Conservation (phyloP, 2,329 filamentous ascomycete species). For the Trichocomaceae sp. region DNA sequence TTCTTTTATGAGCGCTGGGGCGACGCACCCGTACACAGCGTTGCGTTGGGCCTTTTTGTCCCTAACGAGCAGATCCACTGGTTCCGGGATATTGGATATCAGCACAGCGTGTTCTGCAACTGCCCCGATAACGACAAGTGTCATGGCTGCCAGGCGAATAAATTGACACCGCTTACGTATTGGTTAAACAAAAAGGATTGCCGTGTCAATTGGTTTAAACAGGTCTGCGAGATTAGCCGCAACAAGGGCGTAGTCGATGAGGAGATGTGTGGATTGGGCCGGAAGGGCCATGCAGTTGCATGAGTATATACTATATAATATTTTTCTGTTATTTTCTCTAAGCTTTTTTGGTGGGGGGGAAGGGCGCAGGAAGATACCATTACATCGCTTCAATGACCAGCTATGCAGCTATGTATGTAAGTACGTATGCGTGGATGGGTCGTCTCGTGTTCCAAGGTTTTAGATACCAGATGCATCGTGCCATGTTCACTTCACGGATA, state of each 20-base stretch:
- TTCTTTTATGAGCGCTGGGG: conserved; percentile 99
- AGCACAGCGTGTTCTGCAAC: conserved; percentile 98
- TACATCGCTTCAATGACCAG: not conserved
- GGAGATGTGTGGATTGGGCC: conserved; percentile 8
- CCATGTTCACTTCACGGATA: not conserved
- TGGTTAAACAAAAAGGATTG: conserved; percentile 89
- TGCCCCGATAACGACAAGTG: conserved; percentile 96
- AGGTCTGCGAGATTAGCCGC: conserved; percentile 42
- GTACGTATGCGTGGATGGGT: not conserved
- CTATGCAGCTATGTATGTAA: not conserved
- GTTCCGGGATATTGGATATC: conserved; percentile 99
- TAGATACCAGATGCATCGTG: conserved; percentile 3
- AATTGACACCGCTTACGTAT: conserved; percentile 60
- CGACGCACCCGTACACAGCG: conserved; percentile 92
- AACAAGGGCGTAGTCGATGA: conserved; percentile 5
- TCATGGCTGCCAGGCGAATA: conserved; percentile 72
- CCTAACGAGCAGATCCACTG: conserved; percentile 88
- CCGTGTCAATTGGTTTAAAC: conserved; percentile 94
- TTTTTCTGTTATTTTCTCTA: not conserved
- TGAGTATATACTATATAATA: not conserved
- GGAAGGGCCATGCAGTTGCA: not conserved
- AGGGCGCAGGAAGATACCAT: not conserved
- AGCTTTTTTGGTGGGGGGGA: not conserved
- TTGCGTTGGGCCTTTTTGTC: conserved; percentile 86
- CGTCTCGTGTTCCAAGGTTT: not conserved